phyloP scores from a whole-genome alignment of 805 yeast species.

The Candida peoriensis region DNA sequence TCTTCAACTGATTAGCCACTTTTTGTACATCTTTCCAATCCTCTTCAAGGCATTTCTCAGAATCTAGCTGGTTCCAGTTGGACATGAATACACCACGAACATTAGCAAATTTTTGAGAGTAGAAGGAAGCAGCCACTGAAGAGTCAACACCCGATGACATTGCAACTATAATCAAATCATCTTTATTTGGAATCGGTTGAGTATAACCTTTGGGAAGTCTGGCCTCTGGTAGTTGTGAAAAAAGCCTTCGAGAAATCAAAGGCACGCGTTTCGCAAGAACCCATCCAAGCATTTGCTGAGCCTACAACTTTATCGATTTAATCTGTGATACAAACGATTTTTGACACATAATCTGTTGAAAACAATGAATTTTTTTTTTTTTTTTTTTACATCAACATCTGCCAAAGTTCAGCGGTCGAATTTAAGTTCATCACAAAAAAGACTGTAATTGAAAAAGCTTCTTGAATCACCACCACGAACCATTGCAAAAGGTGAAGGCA shows the following conservation, averaged over 20 bases:
- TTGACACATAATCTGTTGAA: too few relatives aligned
- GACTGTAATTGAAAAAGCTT: too few relatives aligned
- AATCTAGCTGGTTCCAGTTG: constrained; percentile 46
- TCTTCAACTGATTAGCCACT: constrained; percentile 54
- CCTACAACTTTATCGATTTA: not conserved
- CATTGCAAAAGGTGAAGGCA: too few relatives aligned
- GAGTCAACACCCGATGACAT: constrained; percentile 98
- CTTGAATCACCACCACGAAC: too few relatives aligned
- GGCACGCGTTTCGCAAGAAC: too few relatives aligned
- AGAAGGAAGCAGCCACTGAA: constrained; percentile 75
- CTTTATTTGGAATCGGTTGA: constrained; percentile 41
- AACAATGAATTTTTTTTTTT: too few relatives aligned
- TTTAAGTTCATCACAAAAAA: too few relatives aligned
- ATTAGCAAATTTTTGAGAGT: constrained; percentile 44
- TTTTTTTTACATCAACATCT: too few relatives aligned
- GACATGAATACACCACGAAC: constrained; percentile 89
- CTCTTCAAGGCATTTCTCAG: constrained; percentile 67
- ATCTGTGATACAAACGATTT: not conserved
- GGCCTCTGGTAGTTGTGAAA: not conserved
- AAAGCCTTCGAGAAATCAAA: not conserved
- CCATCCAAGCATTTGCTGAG: too few relatives aligned
- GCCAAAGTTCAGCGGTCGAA: too few relatives aligned
- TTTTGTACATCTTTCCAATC: constrained; percentile 84
- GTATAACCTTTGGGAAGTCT: constrained; percentile 16
- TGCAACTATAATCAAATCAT: constrained; percentile 72